A percentile compares a stretch with the other conserved stretches of the same genome.
These are phyloP conservation scores for Colletotrichum orchidophilum DNA, from an alignment of 2,329 filamentous ascomycete genomes.

Conservation along the genomic window DNA sequence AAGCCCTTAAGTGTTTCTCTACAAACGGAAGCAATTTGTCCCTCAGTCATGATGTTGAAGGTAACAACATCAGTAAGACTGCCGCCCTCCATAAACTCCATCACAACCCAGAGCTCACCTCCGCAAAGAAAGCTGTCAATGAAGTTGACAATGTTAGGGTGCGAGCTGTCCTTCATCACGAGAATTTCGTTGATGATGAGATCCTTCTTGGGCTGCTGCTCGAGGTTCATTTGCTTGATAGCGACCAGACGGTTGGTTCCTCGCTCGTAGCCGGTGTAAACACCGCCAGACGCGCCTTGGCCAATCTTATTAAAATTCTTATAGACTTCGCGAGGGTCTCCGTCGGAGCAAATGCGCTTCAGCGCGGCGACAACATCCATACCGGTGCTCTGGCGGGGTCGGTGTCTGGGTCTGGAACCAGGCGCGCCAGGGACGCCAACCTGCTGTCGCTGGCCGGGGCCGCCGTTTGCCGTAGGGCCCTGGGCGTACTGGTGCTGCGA, in stretches of 20 bases:
- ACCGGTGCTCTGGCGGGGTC: slow-evolving; percentile 80
- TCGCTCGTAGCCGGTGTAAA: slow-evolving; percentile 89
- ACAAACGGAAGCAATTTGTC: slow-evolving; percentile 95
- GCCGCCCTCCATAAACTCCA: slow-evolving; percentile 99
- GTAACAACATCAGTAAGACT: slow-evolving; percentile 98
- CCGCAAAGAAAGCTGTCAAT: slow-evolving; percentile 94
- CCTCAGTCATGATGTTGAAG: slow-evolving; percentile 99
- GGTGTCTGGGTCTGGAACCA: slow-evolving; percentile 74
- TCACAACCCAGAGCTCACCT: slow-evolving; percentile 96
- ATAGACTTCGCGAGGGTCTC: slow-evolving; percentile 90
- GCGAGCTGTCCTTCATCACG: slow-evolving; percentile 98
- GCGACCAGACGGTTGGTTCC: slow-evolving; percentile 89
- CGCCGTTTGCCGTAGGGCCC: slow-evolving; percentile 39
- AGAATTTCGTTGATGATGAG: slow-evolving; percentile 99
- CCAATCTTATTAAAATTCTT: slow-evolving; percentile 92
- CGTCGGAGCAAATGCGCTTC: slow-evolving; percentile 88
- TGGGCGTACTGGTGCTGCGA: slow-evolving; percentile 52
- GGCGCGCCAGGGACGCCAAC: slow-evolving; percentile 44
- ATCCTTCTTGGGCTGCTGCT: slow-evolving; percentile 98
- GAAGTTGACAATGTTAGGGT: slow-evolving; percentile 99
- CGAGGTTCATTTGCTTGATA: slow-evolving; percentile 99
- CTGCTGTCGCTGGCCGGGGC: slow-evolving; percentile 48
- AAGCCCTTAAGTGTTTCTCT: slow-evolving; percentile 91
- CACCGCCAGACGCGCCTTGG: slow-evolving; percentile 95
- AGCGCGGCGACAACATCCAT: slow-evolving; percentile 86